These are phyloP conservation scores for Penicillium palitans DNA, from an alignment of 2,329 filamentous ascomycete species.

Conservation along the genomic window DNA sequence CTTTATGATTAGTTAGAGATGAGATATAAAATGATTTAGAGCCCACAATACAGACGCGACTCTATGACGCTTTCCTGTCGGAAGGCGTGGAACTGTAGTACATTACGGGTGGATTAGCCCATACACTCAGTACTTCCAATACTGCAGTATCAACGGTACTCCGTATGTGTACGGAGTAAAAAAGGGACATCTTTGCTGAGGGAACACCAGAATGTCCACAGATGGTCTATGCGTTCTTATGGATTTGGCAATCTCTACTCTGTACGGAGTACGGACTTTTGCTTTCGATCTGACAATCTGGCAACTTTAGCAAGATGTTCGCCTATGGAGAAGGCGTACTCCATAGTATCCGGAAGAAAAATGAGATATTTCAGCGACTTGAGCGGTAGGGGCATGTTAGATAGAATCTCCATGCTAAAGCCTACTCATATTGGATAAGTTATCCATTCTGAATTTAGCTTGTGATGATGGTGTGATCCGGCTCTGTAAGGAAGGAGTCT, in stretches of 20 bases:
- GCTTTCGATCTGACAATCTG: slow-evolving; percentile 1
- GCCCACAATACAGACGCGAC: slow-evolving; percentile 3
- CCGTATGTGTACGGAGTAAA: neutral
- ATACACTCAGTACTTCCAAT: slow-evolving; percentile 1
- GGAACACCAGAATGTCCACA: neutral
- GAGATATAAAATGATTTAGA: neutral
- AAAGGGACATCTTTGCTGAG: neutral
- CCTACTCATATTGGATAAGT: neutral
- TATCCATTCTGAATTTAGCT: slow-evolving; percentile 7
- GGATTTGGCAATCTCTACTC: neutral
- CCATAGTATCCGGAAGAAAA: neutral
- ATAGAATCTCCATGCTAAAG: neutral
- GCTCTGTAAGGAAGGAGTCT: slow-evolving; percentile 10
- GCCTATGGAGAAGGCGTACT: neutral
- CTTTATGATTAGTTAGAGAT: neutral
- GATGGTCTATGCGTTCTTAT: neutral
- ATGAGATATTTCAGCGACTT: neutral
- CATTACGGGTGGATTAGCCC: slow-evolving; percentile 3
- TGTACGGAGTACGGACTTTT: neutral
- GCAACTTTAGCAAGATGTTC: neutral
- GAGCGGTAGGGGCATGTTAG: neutral
- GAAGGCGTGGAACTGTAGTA: slow-evolving; percentile 7
- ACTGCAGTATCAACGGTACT: neutral
- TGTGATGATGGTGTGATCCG: slow-evolving; percentile 23
- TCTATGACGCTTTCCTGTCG: slow-evolving; percentile 20